Conservation (phyloP, 2,329 filamentous ascomycete species). For the Beauveria scarabaeidicola region DNA sequence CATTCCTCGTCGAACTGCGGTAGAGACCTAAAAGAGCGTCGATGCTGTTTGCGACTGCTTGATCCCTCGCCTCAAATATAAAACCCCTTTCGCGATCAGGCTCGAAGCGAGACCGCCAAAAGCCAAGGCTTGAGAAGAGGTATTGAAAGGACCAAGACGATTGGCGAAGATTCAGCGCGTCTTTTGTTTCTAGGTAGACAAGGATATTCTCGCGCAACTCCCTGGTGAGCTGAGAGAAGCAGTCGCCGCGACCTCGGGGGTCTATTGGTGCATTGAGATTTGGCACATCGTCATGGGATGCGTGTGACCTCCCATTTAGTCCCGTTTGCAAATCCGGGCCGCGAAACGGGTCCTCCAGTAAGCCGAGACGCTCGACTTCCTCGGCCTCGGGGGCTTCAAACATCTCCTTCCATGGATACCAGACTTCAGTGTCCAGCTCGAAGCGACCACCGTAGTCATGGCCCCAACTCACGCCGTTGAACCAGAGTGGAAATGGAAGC, state of each 20-base stretch:
- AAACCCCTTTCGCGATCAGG: not conserved
- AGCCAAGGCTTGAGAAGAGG: not conserved
- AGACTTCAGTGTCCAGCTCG: not conserved
- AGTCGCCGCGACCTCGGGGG: not conserved
- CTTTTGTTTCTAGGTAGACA: not conserved
- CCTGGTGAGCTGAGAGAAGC: not conserved
- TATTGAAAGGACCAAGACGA: not conserved
- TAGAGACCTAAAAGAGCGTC: not conserved
- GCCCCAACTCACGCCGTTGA: not conserved
- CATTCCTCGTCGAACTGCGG: not conserved
- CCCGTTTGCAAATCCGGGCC: not conserved
- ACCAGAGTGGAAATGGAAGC: not conserved
- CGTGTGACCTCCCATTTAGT: too few relatives aligned
- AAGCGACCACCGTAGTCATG: not conserved
- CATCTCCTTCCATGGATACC: not conserved
- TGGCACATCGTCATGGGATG: not conserved
- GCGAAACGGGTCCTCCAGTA: not conserved
- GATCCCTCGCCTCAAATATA: not conserved
- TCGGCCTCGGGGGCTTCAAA: not conserved
- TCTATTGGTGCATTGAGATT: not conserved
- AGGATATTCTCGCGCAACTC: not conserved
- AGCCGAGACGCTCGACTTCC: not conserved
- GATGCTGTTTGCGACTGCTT: not conserved
- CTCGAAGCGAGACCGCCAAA: not conserved
- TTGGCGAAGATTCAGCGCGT: not conserved